A percentile compares a stretch with the other conserved stretches of the same genome.
Conservation (phyloP, 345 rosid genomes). For the Eucalyptus curtisii region DNA sequence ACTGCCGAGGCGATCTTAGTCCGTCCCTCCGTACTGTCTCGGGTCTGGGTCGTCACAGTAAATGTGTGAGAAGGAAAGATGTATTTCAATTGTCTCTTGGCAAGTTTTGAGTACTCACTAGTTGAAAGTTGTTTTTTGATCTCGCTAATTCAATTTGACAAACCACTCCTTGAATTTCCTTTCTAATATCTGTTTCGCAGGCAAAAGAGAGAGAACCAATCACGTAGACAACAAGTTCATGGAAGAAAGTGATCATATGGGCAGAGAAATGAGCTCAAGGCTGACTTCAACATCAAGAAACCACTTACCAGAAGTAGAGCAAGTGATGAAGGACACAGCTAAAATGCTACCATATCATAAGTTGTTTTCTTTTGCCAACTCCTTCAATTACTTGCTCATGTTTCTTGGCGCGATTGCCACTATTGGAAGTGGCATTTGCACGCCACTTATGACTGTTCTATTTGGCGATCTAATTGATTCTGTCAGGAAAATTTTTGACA, state of each 20-base stretch:
- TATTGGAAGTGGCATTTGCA: conserved; percentile 12
- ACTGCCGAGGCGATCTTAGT: no score
- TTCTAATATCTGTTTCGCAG: neutral
- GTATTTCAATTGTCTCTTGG: neutral
- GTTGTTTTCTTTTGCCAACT: conserved; percentile 29
- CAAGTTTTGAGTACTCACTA: neutral
- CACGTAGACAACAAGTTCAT: neutral
- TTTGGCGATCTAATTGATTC: conserved; percentile 20
- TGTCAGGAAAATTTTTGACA: conserved; percentile 20
- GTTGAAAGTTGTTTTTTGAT: neutral
- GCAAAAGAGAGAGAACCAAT: neutral
- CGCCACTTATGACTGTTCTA: conserved; percentile 20
- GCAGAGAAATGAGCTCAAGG: neutral
- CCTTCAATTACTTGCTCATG: conserved; percentile 13
- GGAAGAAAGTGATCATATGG: neutral
- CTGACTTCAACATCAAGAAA: neutral
- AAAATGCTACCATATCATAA: conserved; percentile 10
- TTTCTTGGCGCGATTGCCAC: conserved; percentile 15
- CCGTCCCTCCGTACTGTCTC: no score
- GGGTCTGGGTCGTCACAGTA: no score
- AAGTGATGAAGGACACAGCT: neutral
- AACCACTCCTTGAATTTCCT: neutral
- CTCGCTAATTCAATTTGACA: neutral
- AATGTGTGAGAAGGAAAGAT: neutral
- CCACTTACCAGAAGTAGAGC: neutral